Evolutionary conservation across 441 rosid species (phyloP).

Genomic region (Pelargonium exstipulatum): DNA sequence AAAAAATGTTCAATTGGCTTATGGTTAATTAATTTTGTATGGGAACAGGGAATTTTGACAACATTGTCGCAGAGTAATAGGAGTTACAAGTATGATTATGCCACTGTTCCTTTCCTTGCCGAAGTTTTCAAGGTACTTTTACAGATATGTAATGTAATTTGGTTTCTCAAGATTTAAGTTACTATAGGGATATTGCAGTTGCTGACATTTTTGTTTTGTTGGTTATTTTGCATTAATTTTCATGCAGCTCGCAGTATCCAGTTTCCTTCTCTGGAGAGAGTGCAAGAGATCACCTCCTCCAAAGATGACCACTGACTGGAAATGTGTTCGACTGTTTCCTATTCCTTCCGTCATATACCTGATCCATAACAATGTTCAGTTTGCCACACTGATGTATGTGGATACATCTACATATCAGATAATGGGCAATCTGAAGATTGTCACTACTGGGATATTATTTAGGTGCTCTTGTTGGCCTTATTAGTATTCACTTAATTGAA

Average conservation of each 20-base stretch:
- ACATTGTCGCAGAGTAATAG: conserved; percentile 19
- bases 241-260: conserved; percentile 17
- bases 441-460: conserved; percentile 18
- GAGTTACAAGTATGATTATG: conserved; percentile 18
- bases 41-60: conserved; percentile 15
- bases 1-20: too few relatives aligned
- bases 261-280: conserved; percentile 21
- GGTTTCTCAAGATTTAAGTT: background rate
- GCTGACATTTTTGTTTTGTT: background rate
- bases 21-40: background rate
- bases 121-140: conserved; percentile 19
- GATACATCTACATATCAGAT: conserved; percentile 21
- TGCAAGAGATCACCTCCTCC: conserved; percentile 13
- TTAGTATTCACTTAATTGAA: background rate
- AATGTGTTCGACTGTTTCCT: conserved; percentile 16
- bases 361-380: conserved; percentile 19
- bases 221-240: background rate
- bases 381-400: conserved; percentile 17
- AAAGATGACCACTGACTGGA: conserved; percentile 22
- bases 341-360: conserved; percentile 15
- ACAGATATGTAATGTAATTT: background rate
- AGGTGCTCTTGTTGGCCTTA: conserved; percentile 3
- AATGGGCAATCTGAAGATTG: conserved; percentile 23
- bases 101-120: conserved; percentile 19
- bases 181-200: background rate